phyloP scores from a whole-genome alignment of 192 early-diverging fungal species.

The Coemansia reversa region DNA sequence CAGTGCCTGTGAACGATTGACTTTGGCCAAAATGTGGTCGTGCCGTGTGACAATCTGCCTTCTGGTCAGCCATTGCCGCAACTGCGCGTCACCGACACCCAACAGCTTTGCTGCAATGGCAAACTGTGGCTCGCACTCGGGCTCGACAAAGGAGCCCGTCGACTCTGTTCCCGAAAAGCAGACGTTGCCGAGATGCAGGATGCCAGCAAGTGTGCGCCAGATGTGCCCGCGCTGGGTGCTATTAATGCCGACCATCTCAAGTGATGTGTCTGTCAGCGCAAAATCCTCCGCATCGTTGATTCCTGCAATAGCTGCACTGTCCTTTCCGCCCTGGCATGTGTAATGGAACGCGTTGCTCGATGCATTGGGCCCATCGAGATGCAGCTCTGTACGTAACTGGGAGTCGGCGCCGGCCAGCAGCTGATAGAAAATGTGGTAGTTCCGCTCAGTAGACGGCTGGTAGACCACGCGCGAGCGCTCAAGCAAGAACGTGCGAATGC shows the following conservation, averaged over 20 bases:
- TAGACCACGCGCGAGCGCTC: conserved; percentile 82
- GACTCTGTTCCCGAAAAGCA: conserved; percentile 59
- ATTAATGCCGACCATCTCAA: conserved; percentile 85
- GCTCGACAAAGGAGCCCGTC: conserved; percentile 64
- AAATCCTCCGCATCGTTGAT: conserved; percentile 65
- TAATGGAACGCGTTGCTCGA: conserved; percentile 58
- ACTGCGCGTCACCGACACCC: conserved; percentile 68
- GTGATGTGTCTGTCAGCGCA: conserved; percentile 66
- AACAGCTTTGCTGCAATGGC: conserved; percentile 77
- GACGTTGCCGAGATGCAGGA: conserved; percentile 89
- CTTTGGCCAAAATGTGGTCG: conserved; percentile 76
- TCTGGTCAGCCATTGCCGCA: conserved; percentile 83
- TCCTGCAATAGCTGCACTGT: conserved; percentile 48
- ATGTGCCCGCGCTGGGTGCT: conserved; percentile 74
- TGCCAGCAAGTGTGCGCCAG: conserved; percentile 81
- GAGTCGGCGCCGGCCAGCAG: conserved; percentile 75
- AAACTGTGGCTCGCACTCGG: conserved; percentile 67
- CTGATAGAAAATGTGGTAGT: conserved; percentile 97
- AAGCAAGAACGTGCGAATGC: conserved; percentile 80
- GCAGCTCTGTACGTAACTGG: conserved; percentile 73
- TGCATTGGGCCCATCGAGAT: conserved; percentile 63
- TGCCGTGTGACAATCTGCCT: conserved; percentile 80
- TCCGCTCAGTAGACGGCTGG: conserved; percentile 68
- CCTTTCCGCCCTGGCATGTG: conserved; percentile 50
- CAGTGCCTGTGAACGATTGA: conserved; percentile 66